Conservation (phyloP, 495 filamentous ascomycete genomes). For the Neurospora tetrasperma region DNA sequence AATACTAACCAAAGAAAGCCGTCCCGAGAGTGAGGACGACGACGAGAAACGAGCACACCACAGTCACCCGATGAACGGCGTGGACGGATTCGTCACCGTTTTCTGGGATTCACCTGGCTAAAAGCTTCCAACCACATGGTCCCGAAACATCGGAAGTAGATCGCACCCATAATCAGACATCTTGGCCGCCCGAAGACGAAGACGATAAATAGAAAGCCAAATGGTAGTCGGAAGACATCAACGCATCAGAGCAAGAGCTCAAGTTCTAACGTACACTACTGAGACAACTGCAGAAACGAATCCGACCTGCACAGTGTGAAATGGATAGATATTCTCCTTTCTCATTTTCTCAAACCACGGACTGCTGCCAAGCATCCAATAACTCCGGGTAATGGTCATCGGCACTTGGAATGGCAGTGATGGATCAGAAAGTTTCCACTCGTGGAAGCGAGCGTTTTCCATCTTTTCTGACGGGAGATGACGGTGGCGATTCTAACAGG, state of each 20-base stretch:
- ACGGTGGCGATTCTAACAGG: neutral
- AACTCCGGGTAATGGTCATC: neutral
- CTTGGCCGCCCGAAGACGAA: neutral
- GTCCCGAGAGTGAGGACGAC: neutral
- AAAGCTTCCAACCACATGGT: neutral
- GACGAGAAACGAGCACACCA: neutral
- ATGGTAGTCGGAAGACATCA: neutral
- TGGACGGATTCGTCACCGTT: neutral
- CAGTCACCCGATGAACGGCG: neutral
- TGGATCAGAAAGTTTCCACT: neutral
- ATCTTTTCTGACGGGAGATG: neutral
- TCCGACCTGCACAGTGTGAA: neutral
- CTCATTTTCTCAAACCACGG: neutral
- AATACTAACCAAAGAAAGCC: neutral
- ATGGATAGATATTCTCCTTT: neutral
- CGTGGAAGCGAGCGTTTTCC: neutral
- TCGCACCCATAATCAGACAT: neutral
- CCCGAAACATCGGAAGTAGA: neutral
- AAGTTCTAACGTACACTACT: neutral
- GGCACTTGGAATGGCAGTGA: neutral
- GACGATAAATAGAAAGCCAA: neutral
- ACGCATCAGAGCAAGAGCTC: neutral
- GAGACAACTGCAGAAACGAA: neutral
- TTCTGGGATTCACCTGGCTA: neutral
- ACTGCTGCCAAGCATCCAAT: neutral